phyloP scores from a whole-genome alignment of 2,329 filamentous ascomycete species.

The Colletotrichum agaves region DNA sequence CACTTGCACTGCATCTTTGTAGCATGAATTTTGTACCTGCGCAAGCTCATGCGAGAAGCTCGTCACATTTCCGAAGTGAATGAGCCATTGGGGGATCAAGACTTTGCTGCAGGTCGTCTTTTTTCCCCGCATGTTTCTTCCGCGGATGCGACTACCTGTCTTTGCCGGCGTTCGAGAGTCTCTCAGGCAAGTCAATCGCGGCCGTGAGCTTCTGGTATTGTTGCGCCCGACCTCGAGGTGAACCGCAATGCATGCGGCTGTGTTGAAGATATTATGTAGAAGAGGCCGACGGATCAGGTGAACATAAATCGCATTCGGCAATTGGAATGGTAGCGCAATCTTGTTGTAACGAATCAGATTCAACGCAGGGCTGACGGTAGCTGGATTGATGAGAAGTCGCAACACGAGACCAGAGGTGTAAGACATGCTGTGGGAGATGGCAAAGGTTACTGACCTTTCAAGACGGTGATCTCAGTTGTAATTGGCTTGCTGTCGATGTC shows the following conservation, averaged over 20 bases:
- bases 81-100: background rate
- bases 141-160: background rate
- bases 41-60: slow-evolving; percentile 5
- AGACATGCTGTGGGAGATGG: background rate
- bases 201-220: background rate
- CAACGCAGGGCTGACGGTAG: background rate
- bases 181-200: background rate
- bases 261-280: background rate
- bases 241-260: background rate
- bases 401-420: background rate
- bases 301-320: background rate
- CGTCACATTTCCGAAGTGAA: background rate
- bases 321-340: background rate
- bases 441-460: background rate
- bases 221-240: background rate
- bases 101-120: background rate
- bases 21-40: slow-evolving; percentile 17
- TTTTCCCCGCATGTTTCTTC: background rate
- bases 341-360: background rate
- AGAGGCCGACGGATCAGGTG: background rate
- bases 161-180: background rate
- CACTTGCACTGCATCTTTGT: slow-evolving; percentile 14
- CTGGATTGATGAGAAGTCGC: background rate
- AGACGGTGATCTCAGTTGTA: background rate
- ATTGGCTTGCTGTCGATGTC: background rate